Conservation (phyloP, 345 rosid genomes). For the Rhodomyrtus tomentosa region DNA sequence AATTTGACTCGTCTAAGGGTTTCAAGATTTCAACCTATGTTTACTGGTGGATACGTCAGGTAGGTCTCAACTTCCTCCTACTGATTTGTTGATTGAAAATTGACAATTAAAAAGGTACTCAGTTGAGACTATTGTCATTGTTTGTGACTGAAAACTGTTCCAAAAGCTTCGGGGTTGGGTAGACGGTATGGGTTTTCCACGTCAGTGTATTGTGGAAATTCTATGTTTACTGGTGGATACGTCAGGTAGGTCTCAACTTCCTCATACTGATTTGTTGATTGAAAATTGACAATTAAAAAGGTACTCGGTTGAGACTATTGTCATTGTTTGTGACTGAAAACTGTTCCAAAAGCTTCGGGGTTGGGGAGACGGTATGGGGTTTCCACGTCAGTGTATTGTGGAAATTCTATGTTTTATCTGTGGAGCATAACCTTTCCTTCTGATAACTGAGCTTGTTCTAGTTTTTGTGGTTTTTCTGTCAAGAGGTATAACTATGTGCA, state of each 20-base stretch:
- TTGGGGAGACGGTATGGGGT: neutral
- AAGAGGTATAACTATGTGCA: neutral
- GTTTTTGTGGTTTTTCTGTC: neutral
- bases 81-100: neutral
- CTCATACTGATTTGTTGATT: neutral
- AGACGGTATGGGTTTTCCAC: neutral
- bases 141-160: neutral
- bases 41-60: slow-evolving; percentile 99
- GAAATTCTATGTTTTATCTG: neutral
- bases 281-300: neutral
- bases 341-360: neutral
- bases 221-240: slow-evolving; percentile 98
- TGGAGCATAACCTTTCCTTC: neutral
- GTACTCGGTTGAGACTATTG: neutral
- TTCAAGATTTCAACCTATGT: slow-evolving; percentile 89
- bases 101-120: neutral
- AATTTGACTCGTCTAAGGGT: slow-evolving; percentile 89
- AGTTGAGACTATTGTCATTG: neutral
- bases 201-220: neutral
- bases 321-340: neutral
- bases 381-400: neutral
- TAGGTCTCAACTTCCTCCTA: slow-evolving; percentile 4
- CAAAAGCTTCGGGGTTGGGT: neutral
- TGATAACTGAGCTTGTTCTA: neutral
- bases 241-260: slow-evolving; percentile 48